Base-by-base conservation (phyloP, 139 green algal species). In the Micractinium sp. region DNA sequence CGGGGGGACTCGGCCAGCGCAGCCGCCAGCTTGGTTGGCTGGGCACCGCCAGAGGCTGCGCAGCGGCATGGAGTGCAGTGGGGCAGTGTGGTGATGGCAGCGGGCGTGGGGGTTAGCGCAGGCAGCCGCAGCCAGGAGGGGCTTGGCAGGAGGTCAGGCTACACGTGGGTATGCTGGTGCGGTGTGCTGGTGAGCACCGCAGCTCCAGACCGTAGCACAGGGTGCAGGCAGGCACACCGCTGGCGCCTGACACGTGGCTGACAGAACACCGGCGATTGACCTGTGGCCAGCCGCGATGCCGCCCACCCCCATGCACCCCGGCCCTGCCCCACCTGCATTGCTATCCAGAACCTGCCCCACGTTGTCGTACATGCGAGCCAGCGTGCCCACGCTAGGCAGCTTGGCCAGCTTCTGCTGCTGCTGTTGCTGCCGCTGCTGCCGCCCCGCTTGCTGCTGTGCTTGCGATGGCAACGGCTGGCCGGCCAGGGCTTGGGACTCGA, bases 1-100 rank as follows among this genome's bases (percentile, higher is more conserved):
- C 88, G 87, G 0, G 92, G 94, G 20, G 93, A 91, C 35, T 85
- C 47, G 9, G 87, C 81, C 87, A 90, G 66, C 15, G 88, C 85
- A 0, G 81, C 66, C 1, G 85, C 81, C 25, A 85, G 80, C 69
- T 47, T 53, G 41, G 15, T 18, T 1, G 76, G 75, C 74, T 67
- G 66, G 15, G 19, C 67, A 13, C 81, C 61, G 9, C 16, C 66
- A 13, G 83, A 66, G 2, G 33, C 33, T 86, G 81, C 41, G 41
- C 7, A 13, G 20, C 77, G 36, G 33, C n/a, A n/a, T n/a, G n/a
- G n/a, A n/a, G n/a, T n/a, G n/a, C n/a, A n/a, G n/a, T n/a, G n/a
- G n/a, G n/a, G n/a, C n/a, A n/a, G n/a, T n/a, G n/a, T n/a, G n/a
- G n/a, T n/a, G n/a, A n/a, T n/a, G n/a, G n/a, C n/a, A n/a, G n/a